Base-by-base conservation (phyloP, 2,329 filamentous ascomycete species). In the Epichloe sp. region DNA sequence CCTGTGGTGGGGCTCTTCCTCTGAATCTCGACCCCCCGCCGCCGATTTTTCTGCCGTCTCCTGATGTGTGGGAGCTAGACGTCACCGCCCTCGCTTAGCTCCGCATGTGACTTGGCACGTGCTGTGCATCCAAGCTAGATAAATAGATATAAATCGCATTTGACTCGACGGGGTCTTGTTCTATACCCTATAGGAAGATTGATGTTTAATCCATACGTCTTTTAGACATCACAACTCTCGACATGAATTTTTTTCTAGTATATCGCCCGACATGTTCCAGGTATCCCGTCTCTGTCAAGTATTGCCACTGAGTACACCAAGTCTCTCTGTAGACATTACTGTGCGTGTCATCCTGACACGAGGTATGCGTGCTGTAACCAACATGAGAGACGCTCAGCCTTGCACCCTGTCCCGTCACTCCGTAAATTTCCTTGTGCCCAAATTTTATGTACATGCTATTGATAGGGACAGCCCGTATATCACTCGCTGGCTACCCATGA, bases 1-100 rank as follows among this genome's bases (percentile, higher is more conserved):
- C 66, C 66, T 68, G 58, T 61, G 60, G 66, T 65, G 66, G 66
- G 66, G 65, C 60, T 50, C 23, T 23, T 6, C 23, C 41, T 46
- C 10, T 26, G 52, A 57, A 53, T 53, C 50, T 55, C 48, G 49
- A 36, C 34, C 19, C 54, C 54, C 65, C 65, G 65, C 65, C 64
- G 66, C 66, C 63, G 62, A 65, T 59, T 64, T 69, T 68, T 69
- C 65, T 66, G 62, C 61, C 65, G 54, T 43, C 56, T 46, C 53
- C 54, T 49, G 55, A 59, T 65, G 61, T 68, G 67, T 68, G 67
- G 64, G 65, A 61, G 63, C 62, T 70, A 71, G 67, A 63, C 65
- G 66, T 70, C 64, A 66, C 60, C 55, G 50, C 43, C 17, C 46
- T 54, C 52, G 52, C 52, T 54, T 54, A 54, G 52, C 12, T 36